A percentile compares a stretch with the other conserved stretches of the same genome.
Conservation (phyloP, 2,329 filamentous ascomycete genomes). For the Trichoderma afroharzianum region DNA sequence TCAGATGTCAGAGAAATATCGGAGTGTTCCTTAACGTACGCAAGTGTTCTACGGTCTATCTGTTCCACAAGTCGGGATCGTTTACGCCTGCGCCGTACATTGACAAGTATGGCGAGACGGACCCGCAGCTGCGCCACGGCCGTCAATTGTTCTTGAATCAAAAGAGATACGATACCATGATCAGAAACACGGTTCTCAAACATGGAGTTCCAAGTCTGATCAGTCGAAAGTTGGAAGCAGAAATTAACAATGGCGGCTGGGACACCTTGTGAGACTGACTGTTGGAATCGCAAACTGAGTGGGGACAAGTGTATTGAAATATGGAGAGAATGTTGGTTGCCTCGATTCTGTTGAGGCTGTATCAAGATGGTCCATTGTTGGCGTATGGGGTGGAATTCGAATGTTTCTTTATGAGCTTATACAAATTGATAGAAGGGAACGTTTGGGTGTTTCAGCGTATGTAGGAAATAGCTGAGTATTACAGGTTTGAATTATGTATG, state of each 20-base stretch:
- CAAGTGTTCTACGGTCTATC: slow-evolving; percentile 87
- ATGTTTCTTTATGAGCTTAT: not conserved
- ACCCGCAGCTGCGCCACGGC: slow-evolving; percentile 82
- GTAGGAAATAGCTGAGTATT: not conserved
- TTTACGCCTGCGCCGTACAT: slow-evolving; percentile 89
- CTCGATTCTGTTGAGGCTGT: not conserved
- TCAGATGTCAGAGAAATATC: slow-evolving; percentile 79
- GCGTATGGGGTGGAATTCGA: not conserved
- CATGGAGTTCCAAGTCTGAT: slow-evolving; percentile 88
- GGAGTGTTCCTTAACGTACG: slow-evolving; percentile 97
- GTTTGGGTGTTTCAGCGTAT: not conserved
- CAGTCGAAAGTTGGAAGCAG: slow-evolving; percentile 83
- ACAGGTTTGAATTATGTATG: not conserved
- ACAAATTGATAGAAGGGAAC: not conserved
- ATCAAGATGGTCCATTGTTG: not conserved
- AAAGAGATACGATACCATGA: slow-evolving; percentile 84
- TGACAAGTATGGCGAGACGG: slow-evolving; percentile 92
- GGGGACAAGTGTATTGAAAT: not conserved
- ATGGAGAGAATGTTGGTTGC: not conserved
- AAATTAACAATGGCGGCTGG: slow-evolving; percentile 97
- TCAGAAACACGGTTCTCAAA: slow-evolving; percentile 80
- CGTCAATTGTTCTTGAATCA: slow-evolving; percentile 91
- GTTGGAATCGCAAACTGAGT: not conserved
- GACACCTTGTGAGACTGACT: slow-evolving; percentile 57
- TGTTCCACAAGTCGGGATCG: slow-evolving; percentile 77